Conservation (phyloP, 441 rosid species). For the Populus tomentosa region DNA sequence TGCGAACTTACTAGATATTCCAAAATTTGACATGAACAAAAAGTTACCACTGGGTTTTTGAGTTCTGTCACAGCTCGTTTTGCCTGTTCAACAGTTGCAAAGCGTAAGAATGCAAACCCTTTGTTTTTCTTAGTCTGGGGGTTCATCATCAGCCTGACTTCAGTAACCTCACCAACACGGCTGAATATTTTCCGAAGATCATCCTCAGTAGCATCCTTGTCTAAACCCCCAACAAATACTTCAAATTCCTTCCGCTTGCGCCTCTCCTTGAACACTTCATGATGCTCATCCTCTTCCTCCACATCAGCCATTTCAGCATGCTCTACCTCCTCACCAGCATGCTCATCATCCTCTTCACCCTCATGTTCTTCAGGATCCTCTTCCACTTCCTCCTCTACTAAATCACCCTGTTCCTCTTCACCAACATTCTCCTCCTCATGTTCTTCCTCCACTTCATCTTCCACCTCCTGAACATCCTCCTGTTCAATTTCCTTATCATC, state of each 20-base stretch:
- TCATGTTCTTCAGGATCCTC: constrained; percentile 27
- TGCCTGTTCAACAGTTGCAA: constrained; percentile 89
- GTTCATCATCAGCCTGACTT: constrained; percentile 85
- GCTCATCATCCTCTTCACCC: constrained; percentile 53
- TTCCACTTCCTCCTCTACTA: constrained; percentile 62
- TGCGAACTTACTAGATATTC: constrained; percentile 28
- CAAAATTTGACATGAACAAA: constrained; percentile 28
- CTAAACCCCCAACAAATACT: constrained; percentile 90
- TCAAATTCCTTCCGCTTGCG: constrained; percentile 95
- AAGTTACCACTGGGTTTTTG: constrained; percentile 82
- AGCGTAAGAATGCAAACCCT: constrained; percentile 95
- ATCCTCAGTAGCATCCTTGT: constrained; percentile 77
- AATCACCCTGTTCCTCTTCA: constrained; percentile 68
- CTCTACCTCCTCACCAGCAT: constrained; percentile 44
- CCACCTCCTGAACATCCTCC: constrained; percentile 49
- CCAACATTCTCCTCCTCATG: constrained; percentile 45
- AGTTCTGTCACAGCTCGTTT: constrained; percentile 74
- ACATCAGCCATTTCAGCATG: constrained; percentile 58
- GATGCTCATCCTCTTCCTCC: constrained; percentile 66
- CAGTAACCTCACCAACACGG: constrained; percentile 81
- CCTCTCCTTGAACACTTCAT: constrained; percentile 73
- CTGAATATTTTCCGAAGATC: constrained; percentile 76
- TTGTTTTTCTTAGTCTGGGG: constrained; percentile 88
- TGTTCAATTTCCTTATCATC: constrained; percentile 75
- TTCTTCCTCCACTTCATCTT: constrained; percentile 59